phyloP scores from a whole-genome alignment of 140 eudicot species.

The Cichorium intybus region DNA sequence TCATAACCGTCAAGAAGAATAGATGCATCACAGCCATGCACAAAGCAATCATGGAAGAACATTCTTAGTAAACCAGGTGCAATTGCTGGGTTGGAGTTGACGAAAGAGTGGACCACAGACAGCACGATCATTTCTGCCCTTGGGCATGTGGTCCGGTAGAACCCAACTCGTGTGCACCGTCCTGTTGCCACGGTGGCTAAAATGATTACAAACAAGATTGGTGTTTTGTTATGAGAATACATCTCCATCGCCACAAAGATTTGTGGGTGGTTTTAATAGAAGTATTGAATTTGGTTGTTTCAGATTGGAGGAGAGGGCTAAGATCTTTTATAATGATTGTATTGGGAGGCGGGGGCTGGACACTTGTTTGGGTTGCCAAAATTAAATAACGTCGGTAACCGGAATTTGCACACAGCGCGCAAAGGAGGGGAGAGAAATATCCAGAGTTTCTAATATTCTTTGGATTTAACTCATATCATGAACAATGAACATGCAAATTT shows the following conservation, averaged over 20 bases:
- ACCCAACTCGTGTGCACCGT: constrained; percentile 53
- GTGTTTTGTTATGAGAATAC: constrained; percentile 1
- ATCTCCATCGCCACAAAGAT: constrained; percentile 16
- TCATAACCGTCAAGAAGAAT: constrained; percentile 44
- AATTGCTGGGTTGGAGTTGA: constrained; percentile 27
- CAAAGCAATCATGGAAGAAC: constrained; percentile 75
- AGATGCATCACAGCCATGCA: constrained; percentile 69
- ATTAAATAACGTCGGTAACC: neutral
- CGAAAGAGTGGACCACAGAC: constrained; percentile 31
- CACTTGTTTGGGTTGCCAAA: neutral
- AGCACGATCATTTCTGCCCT: constrained; percentile 53
- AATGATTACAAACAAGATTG: constrained; percentile 19
- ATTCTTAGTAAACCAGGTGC: constrained; percentile 66
- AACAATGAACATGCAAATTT: too few relatives aligned
- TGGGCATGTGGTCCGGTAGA: constrained; percentile 50
- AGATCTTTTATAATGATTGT: neutral
- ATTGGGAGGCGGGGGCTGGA: neutral
- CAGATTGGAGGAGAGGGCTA: neutral
- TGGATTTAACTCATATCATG: too few relatives aligned
- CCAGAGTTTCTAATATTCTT: too few relatives aligned
- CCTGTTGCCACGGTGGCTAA: constrained; percentile 32
- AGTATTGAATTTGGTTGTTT: neutral
- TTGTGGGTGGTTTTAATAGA: neutral
- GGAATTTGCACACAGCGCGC: too few relatives aligned
- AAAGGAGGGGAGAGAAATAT: too few relatives aligned